Base-by-base conservation (phyloP, 306 rosid genomes). In the Castanospermum australe region DNA sequence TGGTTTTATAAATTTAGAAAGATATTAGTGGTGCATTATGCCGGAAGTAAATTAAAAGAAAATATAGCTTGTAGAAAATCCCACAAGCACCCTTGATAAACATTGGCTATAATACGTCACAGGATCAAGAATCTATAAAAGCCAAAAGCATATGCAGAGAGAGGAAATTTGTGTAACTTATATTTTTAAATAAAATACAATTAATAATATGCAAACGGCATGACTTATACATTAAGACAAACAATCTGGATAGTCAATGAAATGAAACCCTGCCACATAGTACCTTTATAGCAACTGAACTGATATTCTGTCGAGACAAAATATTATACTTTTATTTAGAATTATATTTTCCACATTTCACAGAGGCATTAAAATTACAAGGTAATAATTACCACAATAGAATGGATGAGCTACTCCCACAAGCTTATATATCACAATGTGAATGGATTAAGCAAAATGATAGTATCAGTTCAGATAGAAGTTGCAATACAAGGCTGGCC, bases 81-180 rank as follows among this genome's bases (percentile, higher is more conserved):
- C 63, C 21, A 70, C 56, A 68, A 36, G 47, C 48, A 52, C 4
- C 39, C 5, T 35, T 35, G 44, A 25, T 14, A 33, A n/a, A 35
- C 36, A 72, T 21, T 32, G 69, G 68, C 11, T n/a, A n/a, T n/a
- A n/a, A 48, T 32, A 38, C 42, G 45, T 61, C 51, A 39, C 21
- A 25, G 32, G 17, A 30, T 54, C 47, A 62, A 73, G 82, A 57
- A 79, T 79, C 72, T 28, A 75, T 54, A 69, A 45, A 73, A 62
- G 51, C 61, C 71, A 67, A 72, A 80, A 15, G 35, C 30, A 63
- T 17, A 73, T 17, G 69, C 22, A 79, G 52, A 10, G 30, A 64
- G 39, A 54, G 70, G 64, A 73, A n/a, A 9, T 30, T 28, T 67
- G 36, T 22, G 21, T 47, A 47, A 28, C 13, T 0, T 41, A 2